A percentile compares a stretch with the other conserved stretches of the same genome.
These are phyloP conservation scores for Colletotrichum lentis DNA, from an alignment of 2,329 filamentous ascomycete species.

Conservation along the genomic window DNA sequence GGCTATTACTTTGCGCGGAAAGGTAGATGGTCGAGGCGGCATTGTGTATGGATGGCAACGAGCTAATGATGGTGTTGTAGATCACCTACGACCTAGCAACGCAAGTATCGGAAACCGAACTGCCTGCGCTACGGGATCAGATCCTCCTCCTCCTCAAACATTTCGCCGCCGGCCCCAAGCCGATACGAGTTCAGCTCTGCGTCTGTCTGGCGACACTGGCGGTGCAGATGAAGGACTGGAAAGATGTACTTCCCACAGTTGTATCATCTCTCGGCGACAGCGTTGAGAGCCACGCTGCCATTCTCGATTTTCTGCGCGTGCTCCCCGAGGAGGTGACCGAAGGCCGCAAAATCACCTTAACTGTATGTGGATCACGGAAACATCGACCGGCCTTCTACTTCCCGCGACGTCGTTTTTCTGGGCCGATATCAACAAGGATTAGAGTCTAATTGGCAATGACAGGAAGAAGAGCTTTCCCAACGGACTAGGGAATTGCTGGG, in stretches of 20 bases:
- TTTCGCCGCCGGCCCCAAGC: slow-evolving; percentile 83
- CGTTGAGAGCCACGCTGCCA: slow-evolving; percentile 81
- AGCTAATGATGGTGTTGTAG: slow-evolving; percentile 56
- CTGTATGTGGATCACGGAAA: slow-evolving; percentile 81
- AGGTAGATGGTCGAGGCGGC: slow-evolving; percentile 66
- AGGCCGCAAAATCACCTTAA: slow-evolving; percentile 98
- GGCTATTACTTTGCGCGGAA: slow-evolving; percentile 95
- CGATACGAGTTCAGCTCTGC: slow-evolving; percentile 88
- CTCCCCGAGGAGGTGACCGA: slow-evolving; percentile 98
- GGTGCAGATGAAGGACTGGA: slow-evolving; percentile 96
- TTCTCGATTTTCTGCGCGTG: slow-evolving; percentile 95
- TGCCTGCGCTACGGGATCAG: slow-evolving; percentile 82
- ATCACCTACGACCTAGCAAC: slow-evolving; percentile 92
- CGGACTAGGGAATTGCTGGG: slow-evolving; percentile 90
- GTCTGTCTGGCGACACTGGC: slow-evolving; percentile 94
- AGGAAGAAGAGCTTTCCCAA: slow-evolving; percentile 93
- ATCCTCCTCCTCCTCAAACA: slow-evolving; percentile 81
- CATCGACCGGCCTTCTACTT: slow-evolving; percentile 52
- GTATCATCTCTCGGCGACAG: slow-evolving; percentile 80
- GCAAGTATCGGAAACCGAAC: slow-evolving; percentile 80
- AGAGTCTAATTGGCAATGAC: slow-evolving; percentile 60
- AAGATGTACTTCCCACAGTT: slow-evolving; percentile 86
- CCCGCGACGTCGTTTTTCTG: slow-evolving; percentile 48
- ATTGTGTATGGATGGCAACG: slow-evolving; percentile 27
- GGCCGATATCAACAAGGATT: slow-evolving; percentile 50